Base-by-base conservation (phyloP, 1,284 basidiomycete species). In the Austroboletus niveus region DNA sequence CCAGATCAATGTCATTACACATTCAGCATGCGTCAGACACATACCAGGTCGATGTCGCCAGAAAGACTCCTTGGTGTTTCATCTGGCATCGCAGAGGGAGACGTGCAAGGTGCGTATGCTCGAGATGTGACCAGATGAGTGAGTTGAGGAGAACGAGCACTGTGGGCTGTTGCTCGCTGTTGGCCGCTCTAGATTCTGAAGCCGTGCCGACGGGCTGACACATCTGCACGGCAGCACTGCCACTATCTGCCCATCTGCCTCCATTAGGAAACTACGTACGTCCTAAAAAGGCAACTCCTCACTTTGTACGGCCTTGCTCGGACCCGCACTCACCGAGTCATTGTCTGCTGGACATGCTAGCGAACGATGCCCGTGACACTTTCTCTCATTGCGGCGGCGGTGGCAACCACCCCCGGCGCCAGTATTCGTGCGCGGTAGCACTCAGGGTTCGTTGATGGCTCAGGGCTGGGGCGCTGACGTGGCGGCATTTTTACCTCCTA, bases 31-130 rank as follows among this genome's bases (percentile, higher is more conserved):
- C 45, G 57, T 49, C 39, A 47, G 12, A 49, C 60, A 42, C 47
- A 67, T 68, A 11, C 22, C 22, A 52, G 11, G 54, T 67, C 65
- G 24, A 46, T 40, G 0, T 71, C 64, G 34, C 46, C 53, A 15
- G 64, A 66, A 22, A 60, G 47, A 51, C 69, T 69, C 22, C 69
- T 67, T 35, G 61, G 39, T 8, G 57, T 54, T 31, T 70, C 65
- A 34, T 59, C 66, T 42, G 68, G 66, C 64, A 66, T 66, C n/a
- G 48, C 27, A 32, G 9, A 38, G 40, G 27, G 6, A 22, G 22
- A 11, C 8, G 17, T n/a, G 22, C 22, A 24, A 24, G 22, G 22
- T 24, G 22, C 22, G 22, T 24, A 4, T 24, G 22, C 22, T 24
- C 22, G 22, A 24, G 22, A 24, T 24, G 22, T 24, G 22, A 24